A percentile compares a stretch with the other conserved stretches of the same genome.
These are phyloP conservation scores for Setaria viridis DNA, from an alignment of 202 grass and related monocot species.

Conservation along the genomic window DNA sequence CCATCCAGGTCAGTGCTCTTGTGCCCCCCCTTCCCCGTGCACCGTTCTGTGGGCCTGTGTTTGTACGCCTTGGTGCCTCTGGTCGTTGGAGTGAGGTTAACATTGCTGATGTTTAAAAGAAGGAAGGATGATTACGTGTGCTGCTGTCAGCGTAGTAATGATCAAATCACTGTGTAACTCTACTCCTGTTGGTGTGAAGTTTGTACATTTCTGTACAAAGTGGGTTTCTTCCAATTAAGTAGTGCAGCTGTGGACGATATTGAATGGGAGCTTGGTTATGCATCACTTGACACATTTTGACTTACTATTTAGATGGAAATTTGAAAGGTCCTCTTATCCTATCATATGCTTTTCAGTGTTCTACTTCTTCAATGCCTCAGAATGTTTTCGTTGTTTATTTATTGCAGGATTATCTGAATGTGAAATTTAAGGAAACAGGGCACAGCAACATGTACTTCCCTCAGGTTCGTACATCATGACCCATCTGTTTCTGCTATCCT, in stretches of 20 bases:
- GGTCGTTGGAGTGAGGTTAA: constrained; percentile 2
- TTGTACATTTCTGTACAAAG: neutral
- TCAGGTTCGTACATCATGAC: constrained; percentile 53
- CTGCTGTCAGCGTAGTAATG: neutral
- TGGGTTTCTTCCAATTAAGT: neutral
- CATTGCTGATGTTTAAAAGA: neutral
- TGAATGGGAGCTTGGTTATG: neutral
- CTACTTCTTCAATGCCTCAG: neutral
- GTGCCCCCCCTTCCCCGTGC: neutral
- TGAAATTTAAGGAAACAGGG: constrained; percentile 96
- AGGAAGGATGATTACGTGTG: neutral
- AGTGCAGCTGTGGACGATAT: neutral
- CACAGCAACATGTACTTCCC: constrained; percentile 99
- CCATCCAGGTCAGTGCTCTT: constrained; percentile 70
- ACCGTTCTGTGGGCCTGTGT: neutral
- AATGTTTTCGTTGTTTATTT: neutral
- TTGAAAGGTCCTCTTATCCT: neutral
- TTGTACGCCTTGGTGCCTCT: neutral
- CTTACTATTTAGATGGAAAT: neutral
- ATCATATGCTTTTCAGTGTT: neutral
- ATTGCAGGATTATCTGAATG: constrained; percentile 91
- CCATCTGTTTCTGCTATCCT: neutral
- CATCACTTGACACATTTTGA: neutral
- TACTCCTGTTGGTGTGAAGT: neutral
- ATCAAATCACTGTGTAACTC: neutral